phyloP scores from a whole-genome alignment of 2,329 filamentous ascomycete genomes.

The Chalaropsis thielavioides region DNA sequence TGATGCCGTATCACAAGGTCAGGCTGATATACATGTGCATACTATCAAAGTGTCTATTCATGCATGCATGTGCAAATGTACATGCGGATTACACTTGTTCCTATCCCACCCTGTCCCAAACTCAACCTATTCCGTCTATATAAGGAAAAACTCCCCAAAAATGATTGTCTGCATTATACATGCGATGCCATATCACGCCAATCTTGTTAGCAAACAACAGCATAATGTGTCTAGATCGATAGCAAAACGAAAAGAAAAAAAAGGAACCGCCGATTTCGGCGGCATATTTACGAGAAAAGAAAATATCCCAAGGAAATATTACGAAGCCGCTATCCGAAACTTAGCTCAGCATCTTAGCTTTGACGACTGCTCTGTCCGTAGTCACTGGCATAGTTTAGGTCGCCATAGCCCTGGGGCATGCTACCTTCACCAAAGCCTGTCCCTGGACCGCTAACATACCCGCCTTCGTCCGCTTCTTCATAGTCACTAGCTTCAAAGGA shows the following conservation, averaged over 20 bases:
- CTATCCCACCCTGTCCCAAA: background rate
- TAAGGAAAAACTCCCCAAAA: background rate
- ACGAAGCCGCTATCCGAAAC: background rate
- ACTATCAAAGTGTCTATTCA: background rate
- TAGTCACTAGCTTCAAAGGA: slow-evolving; percentile 73
- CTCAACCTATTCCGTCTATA: background rate
- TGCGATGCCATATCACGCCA: background rate
- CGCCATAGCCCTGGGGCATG: slow-evolving; percentile 40
- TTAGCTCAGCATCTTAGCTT: background rate
- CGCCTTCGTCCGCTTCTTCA: slow-evolving; percentile 56
- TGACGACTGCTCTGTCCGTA: slow-evolving; percentile 30
- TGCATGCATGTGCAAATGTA: background rate
- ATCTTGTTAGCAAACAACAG: background rate
- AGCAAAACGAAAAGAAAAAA: background rate
- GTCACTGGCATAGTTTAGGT: slow-evolving; percentile 40
- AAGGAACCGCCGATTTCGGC: background rate
- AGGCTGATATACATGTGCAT: background rate
- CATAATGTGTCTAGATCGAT: background rate
- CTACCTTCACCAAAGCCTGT: slow-evolving; percentile 44
- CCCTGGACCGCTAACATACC: slow-evolving; percentile 50
- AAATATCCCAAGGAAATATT: background rate
- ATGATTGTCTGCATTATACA: background rate
- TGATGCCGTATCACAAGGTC: background rate
- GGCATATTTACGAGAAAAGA: background rate
- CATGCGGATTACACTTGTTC: background rate